These are phyloP conservation scores for Scedosporium boydii DNA, from an alignment of 2,329 filamentous ascomycete genomes.

Conservation along the genomic window DNA sequence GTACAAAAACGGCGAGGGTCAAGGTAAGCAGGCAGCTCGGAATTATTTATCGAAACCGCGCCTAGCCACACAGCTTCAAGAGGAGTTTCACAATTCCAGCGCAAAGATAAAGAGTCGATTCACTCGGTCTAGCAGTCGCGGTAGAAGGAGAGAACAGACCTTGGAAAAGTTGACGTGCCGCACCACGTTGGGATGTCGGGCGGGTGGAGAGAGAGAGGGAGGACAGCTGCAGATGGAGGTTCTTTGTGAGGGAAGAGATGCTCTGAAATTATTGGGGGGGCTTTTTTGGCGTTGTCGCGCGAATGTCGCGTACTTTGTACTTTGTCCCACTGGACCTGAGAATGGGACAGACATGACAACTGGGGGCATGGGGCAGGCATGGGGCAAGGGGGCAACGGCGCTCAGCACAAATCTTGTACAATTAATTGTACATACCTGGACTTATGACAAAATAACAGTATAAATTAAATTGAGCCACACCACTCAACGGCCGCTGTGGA, in stretches of 20 bases:
- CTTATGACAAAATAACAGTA: too few species aligned
- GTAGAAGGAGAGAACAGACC: not conserved
- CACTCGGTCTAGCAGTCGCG: not conserved
- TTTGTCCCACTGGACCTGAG: not conserved
- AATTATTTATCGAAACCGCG: not conserved
- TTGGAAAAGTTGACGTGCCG: not conserved
- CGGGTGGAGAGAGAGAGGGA: not conserved
- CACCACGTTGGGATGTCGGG: not conserved
- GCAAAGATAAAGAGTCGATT: not conserved
- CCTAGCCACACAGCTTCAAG: not conserved
- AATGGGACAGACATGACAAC: not conserved
- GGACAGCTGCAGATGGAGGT: not conserved
- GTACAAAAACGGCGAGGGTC: not conserved
- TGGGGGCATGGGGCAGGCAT: not conserved
- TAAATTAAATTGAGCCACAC: too few species aligned
- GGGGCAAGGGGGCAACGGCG: too few species aligned
- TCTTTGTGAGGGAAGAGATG: not conserved
- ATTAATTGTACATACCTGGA: too few species aligned
- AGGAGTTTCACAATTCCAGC: not conserved
- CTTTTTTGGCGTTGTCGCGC: conserved; percentile 4
- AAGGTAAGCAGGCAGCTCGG: not conserved
- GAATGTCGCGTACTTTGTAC: conserved; percentile 4
- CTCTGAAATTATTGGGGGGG: not conserved
- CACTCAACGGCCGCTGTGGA: too few species aligned
- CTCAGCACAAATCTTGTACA: too few species aligned